phyloP scores from a whole-genome alignment of 1,284 basidiomycete genomes.

The Xerocomus amazonicus region DNA sequence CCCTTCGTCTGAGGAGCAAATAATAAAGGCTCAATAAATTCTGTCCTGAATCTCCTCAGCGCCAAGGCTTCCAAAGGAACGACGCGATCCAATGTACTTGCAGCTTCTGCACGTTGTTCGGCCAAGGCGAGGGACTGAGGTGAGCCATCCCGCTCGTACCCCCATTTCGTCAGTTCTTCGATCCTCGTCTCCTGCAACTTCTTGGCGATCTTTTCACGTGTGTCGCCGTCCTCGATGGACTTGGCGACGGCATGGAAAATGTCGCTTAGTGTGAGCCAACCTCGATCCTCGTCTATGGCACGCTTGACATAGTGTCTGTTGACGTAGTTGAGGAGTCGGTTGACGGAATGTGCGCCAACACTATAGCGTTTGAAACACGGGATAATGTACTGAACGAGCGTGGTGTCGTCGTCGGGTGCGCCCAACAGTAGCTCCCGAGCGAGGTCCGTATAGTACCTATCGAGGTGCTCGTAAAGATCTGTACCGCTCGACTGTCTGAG shows the following conservation, averaged over 20 bases:
- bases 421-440: constrained; percentile 60
- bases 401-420: constrained; percentile 60
- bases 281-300: constrained; percentile 69
- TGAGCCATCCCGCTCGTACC: constrained; percentile 52
- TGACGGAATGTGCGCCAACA: constrained; percentile 59
- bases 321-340: constrained; percentile 71
- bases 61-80: constrained; percentile 61
- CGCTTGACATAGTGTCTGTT: constrained; percentile 77
- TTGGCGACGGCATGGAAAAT: constrained; percentile 61
- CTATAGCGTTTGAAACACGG: constrained; percentile 66
- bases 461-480: constrained; percentile 68
- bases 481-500: constrained; percentile 44
- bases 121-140: constrained; percentile 47
- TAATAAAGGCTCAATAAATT: constrained; percentile 65
- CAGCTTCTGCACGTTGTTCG: constrained; percentile 69
- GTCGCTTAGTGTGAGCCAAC: constrained; percentile 68
- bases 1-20: constrained; percentile 60
- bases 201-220: constrained; percentile 54
- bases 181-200: constrained; percentile 54
- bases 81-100: constrained; percentile 60
- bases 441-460: constrained; percentile 58
- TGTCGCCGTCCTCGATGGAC: constrained; percentile 47
- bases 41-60: constrained; percentile 63
- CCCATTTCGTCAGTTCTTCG: constrained; percentile 68
- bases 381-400: constrained; percentile 64